Conservation (phyloP, 208 protist species). For the Leishmania mexicana region DNA sequence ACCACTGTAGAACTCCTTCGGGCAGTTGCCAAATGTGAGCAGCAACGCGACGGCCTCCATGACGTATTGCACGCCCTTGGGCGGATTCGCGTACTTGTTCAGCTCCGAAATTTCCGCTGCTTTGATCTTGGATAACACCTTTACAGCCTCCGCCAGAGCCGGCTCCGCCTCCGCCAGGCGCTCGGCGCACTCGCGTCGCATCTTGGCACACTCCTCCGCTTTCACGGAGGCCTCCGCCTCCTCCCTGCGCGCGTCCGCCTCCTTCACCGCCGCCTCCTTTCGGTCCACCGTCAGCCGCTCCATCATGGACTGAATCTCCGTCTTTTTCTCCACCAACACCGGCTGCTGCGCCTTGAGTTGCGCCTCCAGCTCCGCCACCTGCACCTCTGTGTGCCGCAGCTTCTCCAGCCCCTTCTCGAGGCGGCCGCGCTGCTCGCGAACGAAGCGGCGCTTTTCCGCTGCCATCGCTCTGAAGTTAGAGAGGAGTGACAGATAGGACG, state of each 20-base stretch:
- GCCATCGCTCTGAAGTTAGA: conserved; percentile 91
- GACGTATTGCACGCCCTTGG: conserved; percentile 96
- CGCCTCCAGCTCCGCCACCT: conserved; percentile 93
- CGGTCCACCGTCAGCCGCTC: conserved; percentile 91
- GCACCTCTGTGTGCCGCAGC: conserved; percentile 90
- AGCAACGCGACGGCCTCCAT: conserved; percentile 98
- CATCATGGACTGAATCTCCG: conserved; percentile 94
- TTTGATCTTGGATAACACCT: conserved; percentile 96
- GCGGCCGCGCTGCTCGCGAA: conserved; percentile 81
- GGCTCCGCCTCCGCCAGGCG: conserved; percentile 97
- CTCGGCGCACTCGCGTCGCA: conserved; percentile 88
- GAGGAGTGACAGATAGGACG: conserved; percentile 97
- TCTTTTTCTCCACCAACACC: conserved; percentile 92
- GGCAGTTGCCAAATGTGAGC: conserved; percentile 95
- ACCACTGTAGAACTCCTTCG: conserved; percentile 93
- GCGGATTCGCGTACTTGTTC: conserved; percentile 96
- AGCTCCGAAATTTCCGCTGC: conserved; percentile 96
- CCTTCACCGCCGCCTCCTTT: conserved; percentile 90
- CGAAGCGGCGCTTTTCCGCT: conserved; percentile 76
- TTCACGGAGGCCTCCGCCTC: conserved; percentile 93
- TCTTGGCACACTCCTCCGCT: conserved; percentile 94
- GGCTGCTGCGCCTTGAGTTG: conserved; percentile 96
- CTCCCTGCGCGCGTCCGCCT: conserved; percentile 87
- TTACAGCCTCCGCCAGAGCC: conserved; percentile 93
- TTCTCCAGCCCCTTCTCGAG: conserved; percentile 97